Conservation (phyloP, 305 asterid genomes). For the Withania somnifera region DNA sequence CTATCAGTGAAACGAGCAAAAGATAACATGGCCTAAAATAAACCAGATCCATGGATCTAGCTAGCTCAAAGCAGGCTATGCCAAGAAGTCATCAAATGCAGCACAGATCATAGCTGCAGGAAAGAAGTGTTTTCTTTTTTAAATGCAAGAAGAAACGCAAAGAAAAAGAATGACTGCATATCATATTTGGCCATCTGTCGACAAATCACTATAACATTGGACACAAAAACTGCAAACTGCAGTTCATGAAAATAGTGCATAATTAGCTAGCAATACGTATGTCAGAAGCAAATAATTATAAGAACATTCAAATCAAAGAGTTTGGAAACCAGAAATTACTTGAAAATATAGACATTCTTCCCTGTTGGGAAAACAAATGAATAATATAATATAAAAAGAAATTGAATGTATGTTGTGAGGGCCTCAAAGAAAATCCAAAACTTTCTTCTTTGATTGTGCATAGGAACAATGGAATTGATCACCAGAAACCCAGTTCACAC, state of each 20-base stretch:
- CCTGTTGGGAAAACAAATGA: neutral
- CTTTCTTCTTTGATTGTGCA: neutral
- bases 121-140: neutral
- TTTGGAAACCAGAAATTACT: neutral
- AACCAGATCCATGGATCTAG: neutral
- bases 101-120: neutral
- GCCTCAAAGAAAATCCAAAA: neutral
- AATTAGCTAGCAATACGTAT: neutral
- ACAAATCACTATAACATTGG: neutral
- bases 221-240: neutral
- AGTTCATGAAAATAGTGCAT: neutral
- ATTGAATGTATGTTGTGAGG: neutral
- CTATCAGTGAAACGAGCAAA: neutral
- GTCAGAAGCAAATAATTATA: neutral
- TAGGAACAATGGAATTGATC: neutral
- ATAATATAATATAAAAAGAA: too few species aligned
- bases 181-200: neutral
- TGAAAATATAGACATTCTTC: neutral
- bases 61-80: neutral
- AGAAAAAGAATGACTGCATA: neutral
- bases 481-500: neutral
- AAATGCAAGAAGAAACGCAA: neutral
- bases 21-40: neutral
- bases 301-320: neutral
- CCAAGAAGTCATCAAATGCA: neutral